These are phyloP conservation scores for Trichoderma breve DNA, from an alignment of 2,329 filamentous ascomycete genomes.

Conservation along the genomic window DNA sequence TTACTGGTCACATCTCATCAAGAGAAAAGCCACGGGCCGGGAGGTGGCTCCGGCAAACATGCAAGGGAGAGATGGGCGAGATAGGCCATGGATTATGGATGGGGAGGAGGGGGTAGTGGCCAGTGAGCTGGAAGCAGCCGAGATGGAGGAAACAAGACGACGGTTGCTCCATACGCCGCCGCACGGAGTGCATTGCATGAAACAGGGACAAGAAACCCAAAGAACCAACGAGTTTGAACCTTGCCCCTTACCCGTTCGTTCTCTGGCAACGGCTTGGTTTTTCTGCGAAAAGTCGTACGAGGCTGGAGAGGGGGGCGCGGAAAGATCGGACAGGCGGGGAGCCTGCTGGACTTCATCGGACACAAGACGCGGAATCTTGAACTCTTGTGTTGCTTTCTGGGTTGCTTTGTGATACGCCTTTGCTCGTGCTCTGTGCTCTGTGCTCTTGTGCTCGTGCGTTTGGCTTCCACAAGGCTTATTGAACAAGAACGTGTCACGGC, in stretches of 20 bases:
- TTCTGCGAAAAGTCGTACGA: not conserved
- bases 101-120: not conserved
- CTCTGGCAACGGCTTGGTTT: not conserved
- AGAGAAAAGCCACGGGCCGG: constrained; percentile 1
- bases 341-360: constrained; percentile 21
- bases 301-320: constrained; percentile 11
- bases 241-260: not conserved
- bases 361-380: constrained; percentile 20
- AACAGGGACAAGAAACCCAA: not conserved
- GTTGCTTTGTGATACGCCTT: not conserved
- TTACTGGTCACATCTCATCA: constrained; percentile 16
- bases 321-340: constrained; percentile 20
- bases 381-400: constrained; percentile 12
- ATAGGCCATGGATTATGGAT: not conserved
- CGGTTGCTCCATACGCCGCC: not conserved
- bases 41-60: not conserved
- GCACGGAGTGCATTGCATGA: constrained; percentile 2
- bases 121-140: not conserved
- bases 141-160: constrained; percentile 9
- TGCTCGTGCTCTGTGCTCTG: not conserved
- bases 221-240: not conserved
- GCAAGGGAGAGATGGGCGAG: not conserved
- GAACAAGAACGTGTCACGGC: constrained; percentile 12
- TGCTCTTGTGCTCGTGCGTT: not conserved
- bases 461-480: not conserved